Base-by-base conservation (phyloP, 225 moss, liverwort and hornwort species). In the Climacium dendroides region DNA sequence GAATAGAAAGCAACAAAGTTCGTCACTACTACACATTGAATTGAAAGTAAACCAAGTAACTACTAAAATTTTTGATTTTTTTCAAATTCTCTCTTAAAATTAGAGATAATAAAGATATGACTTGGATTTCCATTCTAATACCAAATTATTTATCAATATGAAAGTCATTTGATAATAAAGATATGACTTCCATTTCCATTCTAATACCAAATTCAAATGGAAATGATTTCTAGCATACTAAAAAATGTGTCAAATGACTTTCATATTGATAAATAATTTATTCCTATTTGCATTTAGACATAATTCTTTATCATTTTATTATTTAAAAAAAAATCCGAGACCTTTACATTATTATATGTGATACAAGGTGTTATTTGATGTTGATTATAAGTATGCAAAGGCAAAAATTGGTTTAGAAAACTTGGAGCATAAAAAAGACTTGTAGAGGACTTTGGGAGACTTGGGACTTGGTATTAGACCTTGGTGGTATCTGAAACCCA, bases 401-500 rank as follows among this genome's bases (percentile, higher is more conserved):
- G 65, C 11, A 3, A n/a, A 3, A 20, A 19, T 65, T n/a, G 5
- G n/a, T 66, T n/a, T n/a, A 20, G n/a, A n/a, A 66, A 6, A 10
- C 11, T 20, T 66, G 4, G 6, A n/a, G 65, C 1, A 0, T 19
- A 35, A 35, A 35, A 65, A 19, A 65, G 11, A 17, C 32, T 32
- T 63, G 63, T 0, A 4, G 5, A 5, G 8, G 16, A 32, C 32
- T 63, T 63, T 32, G 4, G 32, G 17, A 65, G 19, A 19, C 11
- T 66, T 20, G 6, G n/a, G 20, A n/a, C 20, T n/a, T 66, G 20
- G 4, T 11, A 39, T 23, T 13, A 7, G 39, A 13, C n/a, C 20
- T 11, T 10, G 22, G 39, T 0, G 0, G 4, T 69, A 2, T 67
- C 13, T 65, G 17, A 67, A 2, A 22, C 7, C 2, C 0, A 48